phyloP scores from a whole-genome alignment of 805 yeast genomes.

The Yamadazyma endophytica region DNA sequence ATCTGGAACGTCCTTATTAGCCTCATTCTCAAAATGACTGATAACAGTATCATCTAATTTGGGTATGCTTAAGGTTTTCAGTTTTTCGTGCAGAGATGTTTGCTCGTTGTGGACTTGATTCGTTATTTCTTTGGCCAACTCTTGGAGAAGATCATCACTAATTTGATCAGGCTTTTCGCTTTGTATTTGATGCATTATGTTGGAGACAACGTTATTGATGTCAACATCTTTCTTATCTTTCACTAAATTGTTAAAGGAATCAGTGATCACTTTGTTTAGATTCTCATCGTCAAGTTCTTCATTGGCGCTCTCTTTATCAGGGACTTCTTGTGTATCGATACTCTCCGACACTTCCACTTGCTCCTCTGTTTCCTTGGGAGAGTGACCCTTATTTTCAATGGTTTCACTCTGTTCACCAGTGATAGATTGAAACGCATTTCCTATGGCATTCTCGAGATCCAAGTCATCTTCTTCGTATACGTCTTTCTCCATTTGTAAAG shows the following conservation, averaged over 20 bases:
- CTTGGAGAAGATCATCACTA: constrained; percentile 19
- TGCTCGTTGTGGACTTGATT: constrained; percentile 23
- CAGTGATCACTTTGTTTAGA: constrained; percentile 17
- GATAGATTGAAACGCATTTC: constrained; percentile 31
- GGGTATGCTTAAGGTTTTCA: constrained; percentile 17
- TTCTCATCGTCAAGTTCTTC: constrained; percentile 13
- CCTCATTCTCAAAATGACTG: constrained; percentile 33
- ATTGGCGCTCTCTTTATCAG: constrained; percentile 7
- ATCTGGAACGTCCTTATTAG: constrained; percentile 16
- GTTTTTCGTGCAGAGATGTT: constrained; percentile 2
- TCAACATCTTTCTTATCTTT: constrained; percentile 1
- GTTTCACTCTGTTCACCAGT: constrained; percentile 1
- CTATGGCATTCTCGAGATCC: constrained; percentile 33
- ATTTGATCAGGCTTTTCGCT: constrained; percentile 2
- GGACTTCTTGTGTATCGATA: constrained; percentile 1
- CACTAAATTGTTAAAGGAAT: constrained; percentile 16
- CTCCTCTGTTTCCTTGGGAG: no score
- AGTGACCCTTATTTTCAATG: background rate
- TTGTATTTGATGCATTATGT: constrained; percentile 12
- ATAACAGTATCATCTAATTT: constrained; percentile 32
- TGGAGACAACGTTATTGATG: constrained; percentile 18
- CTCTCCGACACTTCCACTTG: background rate
- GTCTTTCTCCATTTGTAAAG: constrained; percentile 10
- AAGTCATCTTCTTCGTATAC: constrained; percentile 14
- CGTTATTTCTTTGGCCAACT: constrained; percentile 26